Evolutionary conservation across 352 stramenopile species (phyloP), one percentile per base, ranked within the genome.

Genomic region (Phytophthora vignae): DNA sequence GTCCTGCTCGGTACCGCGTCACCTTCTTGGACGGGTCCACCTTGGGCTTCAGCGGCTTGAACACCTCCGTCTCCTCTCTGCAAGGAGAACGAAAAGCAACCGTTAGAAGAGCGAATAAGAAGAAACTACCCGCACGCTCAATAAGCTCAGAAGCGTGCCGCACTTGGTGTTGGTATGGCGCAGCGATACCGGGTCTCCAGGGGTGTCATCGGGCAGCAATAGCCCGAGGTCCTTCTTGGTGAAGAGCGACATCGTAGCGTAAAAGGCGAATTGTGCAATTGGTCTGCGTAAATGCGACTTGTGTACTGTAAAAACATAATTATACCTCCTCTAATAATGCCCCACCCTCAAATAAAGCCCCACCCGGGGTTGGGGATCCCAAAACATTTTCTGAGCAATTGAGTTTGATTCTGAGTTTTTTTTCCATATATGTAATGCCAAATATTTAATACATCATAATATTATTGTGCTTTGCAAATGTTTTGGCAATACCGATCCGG

Each of bases 181-280:
- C 53, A 97, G 74, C 29, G 90, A 96, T 57, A 94, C 73, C 1
- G 86, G 86, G 55, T 97, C 89, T 3, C 87, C 89, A 0, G 90
- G 85, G 11, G 83, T 82, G 73, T 95, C 87, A 62, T 97, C 90
- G 19, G 88, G 90, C 53, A 97, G 82, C 59, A 95, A 68, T 12
- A 94, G 67, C 42, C 81, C 90, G 42, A 97, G 67, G 73, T 96
- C 90, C 64, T 95, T 95, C 82, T 96, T 96, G 63, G 82, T 92
- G 78, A 96, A 97, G 56, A 93, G 81, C 67, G 87, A 81, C 90
- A 96, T 95, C 5, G 19, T 15, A 11, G 19, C 17, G 36, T 6
- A 40, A 40, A 40, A 40, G 12, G 14, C 14, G 11, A 14, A 17
- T 42, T 42, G 36, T 42, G 2, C 1, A 42, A 42, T 42, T 42